Base-by-base conservation (phyloP, 257 asterid species). In the Penstemon davidsonii region DNA sequence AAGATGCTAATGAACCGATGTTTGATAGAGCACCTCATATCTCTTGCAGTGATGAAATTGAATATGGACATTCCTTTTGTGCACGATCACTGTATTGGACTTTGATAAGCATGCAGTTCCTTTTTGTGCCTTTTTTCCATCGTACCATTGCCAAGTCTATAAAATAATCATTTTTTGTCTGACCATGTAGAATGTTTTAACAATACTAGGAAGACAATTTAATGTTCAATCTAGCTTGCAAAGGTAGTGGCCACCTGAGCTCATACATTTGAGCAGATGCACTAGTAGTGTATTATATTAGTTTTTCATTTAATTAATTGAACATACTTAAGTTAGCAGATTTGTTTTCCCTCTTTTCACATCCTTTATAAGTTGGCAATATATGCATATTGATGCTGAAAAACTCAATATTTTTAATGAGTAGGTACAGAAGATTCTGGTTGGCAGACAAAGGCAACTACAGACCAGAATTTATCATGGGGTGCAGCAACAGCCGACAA, bases 381-480 rank as follows among this genome's bases (percentile, higher is more conserved):
- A 67, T 54, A 15, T 33, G 46, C 18, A 50, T 37, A 9, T 41
- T 39, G 15, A 15, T 74, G 52, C 43, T 62, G n/a, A 39, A 15
- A 68, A 73, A 37, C 15, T 41, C 66, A 4, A n/a, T n/a, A 58
- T 11, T 73, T 41, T 55, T 45, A 42, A 45, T 33, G 39, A 40
- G 37, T 51, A 41, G 83, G 64, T 62, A 68, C 80, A 73, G 97
- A 70, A 60, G 82, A 79, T 68, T 85, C 96, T 60, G 73, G 86
- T 51, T 88, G 95, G 97, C 82, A 74, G 74, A 40, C 49, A 13
- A 85, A 82, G 66, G 67, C 77, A 50, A 55, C 86, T 76, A 66
- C 86, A 25, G 59, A 60, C 74, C 83, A 79, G 68, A 80, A 72
- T 77, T 58, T 88, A 62, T 77, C 90, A 43, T 91, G 97, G 97